Percentiles rank a stretch among this genome's conserved stretches.
Evolutionary conservation across 2,329 filamentous ascomycete species (phyloP).

Genomic region (Alternaria triticimaculans): DNA sequence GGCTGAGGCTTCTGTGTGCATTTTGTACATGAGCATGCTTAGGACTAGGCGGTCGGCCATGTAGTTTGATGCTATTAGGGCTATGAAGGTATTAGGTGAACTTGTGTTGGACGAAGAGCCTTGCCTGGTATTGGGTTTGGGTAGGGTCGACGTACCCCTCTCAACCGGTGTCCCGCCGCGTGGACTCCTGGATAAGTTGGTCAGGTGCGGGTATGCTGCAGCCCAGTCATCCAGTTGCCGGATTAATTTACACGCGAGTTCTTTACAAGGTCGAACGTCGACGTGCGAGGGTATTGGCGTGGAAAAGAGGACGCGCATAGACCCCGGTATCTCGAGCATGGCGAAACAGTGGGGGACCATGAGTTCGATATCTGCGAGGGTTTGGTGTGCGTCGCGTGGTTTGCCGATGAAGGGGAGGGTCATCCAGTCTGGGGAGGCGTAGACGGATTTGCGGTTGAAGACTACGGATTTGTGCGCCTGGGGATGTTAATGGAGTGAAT

Average conservation of each 20-base stretch:
- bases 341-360: constrained; percentile 33
- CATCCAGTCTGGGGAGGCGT: constrained; percentile 38
- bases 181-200: background rate
- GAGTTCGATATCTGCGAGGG: constrained; percentile 36
- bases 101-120: background rate
- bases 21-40: constrained; percentile 16
- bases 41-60: constrained; percentile 1
- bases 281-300: constrained; percentile 15
- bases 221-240: constrained; percentile 15
- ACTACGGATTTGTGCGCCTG: constrained; percentile 37
- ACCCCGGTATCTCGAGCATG: constrained; percentile 21
- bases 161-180: background rate
- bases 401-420: constrained; percentile 33
- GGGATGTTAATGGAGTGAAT: constrained; percentile 9
- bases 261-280: constrained; percentile 19
- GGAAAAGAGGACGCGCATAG: constrained; percentile 29
- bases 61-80: constrained; percentile 11
- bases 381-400: constrained; percentile 33
- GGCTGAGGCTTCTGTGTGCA: constrained; percentile 1
- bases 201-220: background rate
- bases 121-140: background rate
- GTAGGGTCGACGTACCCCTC: background rate
- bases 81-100: background rate
- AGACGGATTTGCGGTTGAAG: constrained; percentile 36
- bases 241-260: constrained; percentile 24